A percentile compares a stretch with the other conserved stretches of the same genome.
These are phyloP conservation scores for Tolypocladium capitatum DNA, from an alignment of 2,329 filamentous ascomycete genomes.

Conservation along the genomic window DNA sequence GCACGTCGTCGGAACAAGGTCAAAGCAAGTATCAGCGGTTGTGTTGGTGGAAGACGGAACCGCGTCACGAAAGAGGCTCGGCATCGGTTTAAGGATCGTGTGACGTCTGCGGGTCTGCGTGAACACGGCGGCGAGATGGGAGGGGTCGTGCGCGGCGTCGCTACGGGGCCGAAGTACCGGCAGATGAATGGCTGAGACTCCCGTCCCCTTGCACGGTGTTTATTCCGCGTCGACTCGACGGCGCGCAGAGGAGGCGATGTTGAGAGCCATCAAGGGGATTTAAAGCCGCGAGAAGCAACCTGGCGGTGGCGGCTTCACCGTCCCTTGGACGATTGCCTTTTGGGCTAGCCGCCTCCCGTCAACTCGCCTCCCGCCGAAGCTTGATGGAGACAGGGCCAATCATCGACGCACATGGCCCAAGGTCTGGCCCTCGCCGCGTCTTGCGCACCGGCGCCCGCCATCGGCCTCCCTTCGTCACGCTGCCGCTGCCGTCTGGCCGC, in stretches of 20 bases:
- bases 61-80: background rate
- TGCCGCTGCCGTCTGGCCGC: background rate
- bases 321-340: background rate
- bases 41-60: too few relatives aligned
- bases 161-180: background rate
- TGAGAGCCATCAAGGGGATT: too few relatives aligned
- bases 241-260: too few relatives aligned
- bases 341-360: background rate
- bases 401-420: constrained; percentile 16
- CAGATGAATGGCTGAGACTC: too few relatives aligned
- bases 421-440: constrained; percentile 4
- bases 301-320: background rate
- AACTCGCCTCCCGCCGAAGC: background rate
- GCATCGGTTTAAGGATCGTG: background rate
- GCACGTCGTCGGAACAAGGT: background rate
- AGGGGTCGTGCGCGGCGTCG: background rate
- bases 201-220: background rate
- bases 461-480: background rate
- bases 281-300: too few relatives aligned
- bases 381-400: constrained; percentile 5
- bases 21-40: too few relatives aligned
- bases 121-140: background rate
- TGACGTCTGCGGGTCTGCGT: background rate
- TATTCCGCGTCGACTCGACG: too few relatives aligned
- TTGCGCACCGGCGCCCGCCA: background rate